Conservation (phyloP, 1,284 basidiomycete species). For the Cerrena zonata region DNA sequence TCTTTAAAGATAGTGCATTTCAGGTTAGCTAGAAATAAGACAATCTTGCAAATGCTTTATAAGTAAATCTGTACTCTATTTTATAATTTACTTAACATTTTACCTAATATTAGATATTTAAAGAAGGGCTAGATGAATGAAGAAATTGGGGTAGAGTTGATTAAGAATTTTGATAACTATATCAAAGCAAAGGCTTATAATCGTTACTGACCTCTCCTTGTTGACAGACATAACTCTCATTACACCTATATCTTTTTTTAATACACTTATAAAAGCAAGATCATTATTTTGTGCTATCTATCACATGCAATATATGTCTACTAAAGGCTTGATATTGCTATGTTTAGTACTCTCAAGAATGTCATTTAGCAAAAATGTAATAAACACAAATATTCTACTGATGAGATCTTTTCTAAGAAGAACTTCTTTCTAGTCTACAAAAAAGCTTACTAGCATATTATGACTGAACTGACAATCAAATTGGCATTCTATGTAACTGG, state of each 20-base stretch:
- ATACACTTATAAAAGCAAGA: slow-evolving; percentile 28
- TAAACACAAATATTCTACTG: slow-evolving; percentile 15
- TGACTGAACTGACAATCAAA: slow-evolving; percentile 28
- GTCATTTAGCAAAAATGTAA: slow-evolving; percentile 17
- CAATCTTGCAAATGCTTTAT: slow-evolving; percentile 35
- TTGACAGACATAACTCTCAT: slow-evolving; percentile 43
- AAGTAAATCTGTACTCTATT: slow-evolving; percentile 14
- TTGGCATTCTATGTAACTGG: slow-evolving; percentile 35
- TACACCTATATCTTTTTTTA: slow-evolving; percentile 33
- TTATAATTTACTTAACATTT: background rate
- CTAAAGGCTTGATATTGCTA: slow-evolving; percentile 36
- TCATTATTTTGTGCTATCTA: slow-evolving; percentile 37
- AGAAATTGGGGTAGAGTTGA: slow-evolving; percentile 33
- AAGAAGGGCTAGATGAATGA: slow-evolving; percentile 33
- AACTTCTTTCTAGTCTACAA: slow-evolving; percentile 34
- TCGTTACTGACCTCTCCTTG: slow-evolving; percentile 26
- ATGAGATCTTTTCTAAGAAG: slow-evolving; percentile 13
- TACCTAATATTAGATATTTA: slow-evolving; percentile 29
- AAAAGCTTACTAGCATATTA: slow-evolving; percentile 25
- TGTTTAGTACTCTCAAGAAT: slow-evolving; percentile 20
- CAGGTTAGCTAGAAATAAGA: slow-evolving; percentile 31
- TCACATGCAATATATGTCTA: slow-evolving; percentile 38
- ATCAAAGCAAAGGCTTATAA: slow-evolving; percentile 30
- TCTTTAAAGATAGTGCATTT: slow-evolving; percentile 35
- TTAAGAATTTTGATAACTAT: slow-evolving; percentile 31